These are phyloP conservation scores for Lycium ferocissimum DNA, from an alignment of 257 asterid species.

Conservation along the genomic window DNA sequence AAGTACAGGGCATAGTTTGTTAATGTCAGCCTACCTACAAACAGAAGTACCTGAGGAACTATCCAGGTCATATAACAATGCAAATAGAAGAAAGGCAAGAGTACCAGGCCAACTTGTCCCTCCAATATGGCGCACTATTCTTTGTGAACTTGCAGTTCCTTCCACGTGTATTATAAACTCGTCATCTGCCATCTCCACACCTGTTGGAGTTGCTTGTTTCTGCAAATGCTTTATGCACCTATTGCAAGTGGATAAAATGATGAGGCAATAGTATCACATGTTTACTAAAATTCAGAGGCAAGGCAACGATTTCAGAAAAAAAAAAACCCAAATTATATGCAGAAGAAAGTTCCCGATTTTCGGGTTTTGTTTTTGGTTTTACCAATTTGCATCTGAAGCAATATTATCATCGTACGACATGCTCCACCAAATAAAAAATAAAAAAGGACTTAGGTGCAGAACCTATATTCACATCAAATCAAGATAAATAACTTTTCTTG, in stretches of 20 bases:
- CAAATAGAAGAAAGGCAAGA: slow-evolving; percentile 18
- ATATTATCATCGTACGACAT: neutral
- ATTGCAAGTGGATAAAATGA: neutral
- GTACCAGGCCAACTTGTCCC: slow-evolving; percentile 97
- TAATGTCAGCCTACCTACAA: slow-evolving; percentile 80
- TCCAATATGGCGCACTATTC: slow-evolving; percentile 95
- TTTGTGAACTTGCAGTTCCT: slow-evolving; percentile 78
- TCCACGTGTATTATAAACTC: slow-evolving; percentile 88
- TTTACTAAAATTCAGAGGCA: neutral
- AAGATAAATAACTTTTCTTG: neutral
- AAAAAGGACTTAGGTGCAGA: neutral
- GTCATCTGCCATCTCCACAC: slow-evolving; percentile 66
- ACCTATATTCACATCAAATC: neutral
- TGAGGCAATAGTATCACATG: neutral
- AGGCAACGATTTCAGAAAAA: neutral
- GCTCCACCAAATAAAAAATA: neutral
- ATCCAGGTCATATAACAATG: too few species aligned
- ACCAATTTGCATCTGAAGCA: neutral
- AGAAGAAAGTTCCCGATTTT: neutral
- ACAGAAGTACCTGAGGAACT: neutral
- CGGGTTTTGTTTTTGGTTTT: neutral
- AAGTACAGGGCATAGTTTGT: slow-evolving; percentile 92
- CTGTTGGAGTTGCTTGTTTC: slow-evolving; percentile 68
- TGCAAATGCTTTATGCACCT: slow-evolving; percentile 80
- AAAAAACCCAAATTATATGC: neutral